phyloP scores from a whole-genome alignment of 352 stramenopile genomes.

The Phytopythium aichiense region DNA sequence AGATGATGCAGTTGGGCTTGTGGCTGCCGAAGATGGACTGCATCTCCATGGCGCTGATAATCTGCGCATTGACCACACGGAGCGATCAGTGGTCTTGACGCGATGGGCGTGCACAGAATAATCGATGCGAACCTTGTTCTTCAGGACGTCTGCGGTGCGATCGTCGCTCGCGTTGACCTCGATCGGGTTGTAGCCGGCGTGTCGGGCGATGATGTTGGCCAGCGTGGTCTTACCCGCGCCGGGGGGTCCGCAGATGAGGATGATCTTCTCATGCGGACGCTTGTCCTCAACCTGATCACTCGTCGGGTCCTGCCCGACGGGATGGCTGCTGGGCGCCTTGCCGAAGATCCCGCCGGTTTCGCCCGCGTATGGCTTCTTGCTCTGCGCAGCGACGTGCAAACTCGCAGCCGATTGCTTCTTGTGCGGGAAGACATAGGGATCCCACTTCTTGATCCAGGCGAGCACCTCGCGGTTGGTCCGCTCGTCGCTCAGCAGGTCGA shows the following conservation, averaged over 20 bases:
- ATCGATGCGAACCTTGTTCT: constrained; percentile 80
- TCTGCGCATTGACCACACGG: constrained; percentile 16
- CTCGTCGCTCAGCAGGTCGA: constrained; percentile 96
- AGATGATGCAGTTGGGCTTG: constrained; percentile 96
- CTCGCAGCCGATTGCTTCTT: constrained; percentile 35
- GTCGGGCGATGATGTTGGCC: constrained; percentile 93
- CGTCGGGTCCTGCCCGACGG: constrained; percentile 3
- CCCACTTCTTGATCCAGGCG: constrained; percentile 93
- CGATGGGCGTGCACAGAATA: background rate
- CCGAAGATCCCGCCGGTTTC: constrained; percentile 3
- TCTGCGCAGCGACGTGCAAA: constrained; percentile 8
- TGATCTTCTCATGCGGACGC: constrained; percentile 79
- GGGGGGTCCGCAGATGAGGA: constrained; percentile 94
- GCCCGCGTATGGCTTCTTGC: constrained; percentile 3
- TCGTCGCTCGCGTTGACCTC: constrained; percentile 99
- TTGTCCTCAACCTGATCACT: constrained; percentile 29
- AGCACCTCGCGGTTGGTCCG: constrained; percentile 96
- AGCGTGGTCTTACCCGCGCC: constrained; percentile 97
- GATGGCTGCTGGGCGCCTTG: constrained; percentile 10
- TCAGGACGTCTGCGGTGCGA: constrained; percentile 88
- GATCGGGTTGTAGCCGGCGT: constrained; percentile 96
- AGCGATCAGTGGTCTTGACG: background rate
- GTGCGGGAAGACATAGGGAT: constrained; percentile 92
- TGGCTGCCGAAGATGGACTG: constrained; percentile 84
- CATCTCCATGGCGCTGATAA: constrained; percentile 91